Evolutionary conservation across 176 grass and related monocot genomes (phyloP).

Genomic region (Musa troglodytarum): DNA sequence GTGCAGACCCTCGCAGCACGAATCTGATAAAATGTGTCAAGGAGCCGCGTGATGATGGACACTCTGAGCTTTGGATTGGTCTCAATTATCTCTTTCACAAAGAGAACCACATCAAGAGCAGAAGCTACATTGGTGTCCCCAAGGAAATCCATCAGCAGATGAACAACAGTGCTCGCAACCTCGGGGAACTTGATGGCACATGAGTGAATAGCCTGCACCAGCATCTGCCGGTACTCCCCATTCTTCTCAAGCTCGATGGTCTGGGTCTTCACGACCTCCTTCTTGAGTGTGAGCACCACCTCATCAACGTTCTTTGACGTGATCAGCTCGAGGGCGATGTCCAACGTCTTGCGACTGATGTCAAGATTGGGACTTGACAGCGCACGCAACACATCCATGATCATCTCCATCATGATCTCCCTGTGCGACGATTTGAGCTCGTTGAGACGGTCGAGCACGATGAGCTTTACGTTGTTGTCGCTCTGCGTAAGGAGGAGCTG

Average conservation of each 20-base stretch:
- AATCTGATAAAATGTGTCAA: slow-evolving; percentile 20
- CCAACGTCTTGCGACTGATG: slow-evolving; percentile 17
- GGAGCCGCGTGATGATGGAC: slow-evolving; percentile 6
- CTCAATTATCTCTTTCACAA: slow-evolving; percentile 20
- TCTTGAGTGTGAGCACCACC: slow-evolving; percentile 13
- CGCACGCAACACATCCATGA: slow-evolving; percentile 12
- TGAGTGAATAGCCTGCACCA: slow-evolving; percentile 16
- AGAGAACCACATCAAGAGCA: slow-evolving; percentile 10
- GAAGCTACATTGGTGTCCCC: slow-evolving; percentile 10
- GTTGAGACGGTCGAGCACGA: slow-evolving; percentile 12
- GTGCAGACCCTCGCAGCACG: slow-evolving; percentile 12
- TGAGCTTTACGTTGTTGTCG: slow-evolving; percentile 16
- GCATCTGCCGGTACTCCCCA: slow-evolving; percentile 16
- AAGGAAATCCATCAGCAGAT: slow-evolving; percentile 19
- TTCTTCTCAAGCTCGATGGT: slow-evolving; percentile 13
- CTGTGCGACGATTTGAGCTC: slow-evolving; percentile 8
- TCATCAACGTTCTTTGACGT: slow-evolving; percentile 15
- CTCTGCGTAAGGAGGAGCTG: slow-evolving; percentile 14
- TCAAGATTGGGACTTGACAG: slow-evolving; percentile 18
- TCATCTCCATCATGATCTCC: slow-evolving; percentile 15
- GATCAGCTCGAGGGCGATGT: slow-evolving; percentile 15
- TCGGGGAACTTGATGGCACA: slow-evolving; percentile 15
- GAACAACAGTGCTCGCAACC: slow-evolving; percentile 15
- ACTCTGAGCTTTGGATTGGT: slow-evolving; percentile 15
- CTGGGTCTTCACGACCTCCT: slow-evolving; percentile 19